Evolutionary conservation across 202 grass and related monocot species (phyloP).

Genomic region (Musa balbisiana): DNA sequence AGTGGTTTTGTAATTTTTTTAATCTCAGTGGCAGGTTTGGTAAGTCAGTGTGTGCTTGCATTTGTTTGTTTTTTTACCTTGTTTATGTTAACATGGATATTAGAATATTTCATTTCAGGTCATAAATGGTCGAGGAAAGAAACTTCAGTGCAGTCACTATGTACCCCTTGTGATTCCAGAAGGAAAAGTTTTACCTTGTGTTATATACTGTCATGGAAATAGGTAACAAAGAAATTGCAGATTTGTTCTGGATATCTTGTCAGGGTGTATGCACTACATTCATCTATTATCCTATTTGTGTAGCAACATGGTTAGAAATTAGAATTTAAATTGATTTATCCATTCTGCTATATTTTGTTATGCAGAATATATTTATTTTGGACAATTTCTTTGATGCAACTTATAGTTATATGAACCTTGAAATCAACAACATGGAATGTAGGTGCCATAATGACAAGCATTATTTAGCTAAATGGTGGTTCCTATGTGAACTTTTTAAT

Average conservation of each 20-base stretch:
- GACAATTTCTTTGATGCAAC: neutral
- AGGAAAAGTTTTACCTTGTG: slow-evolving; percentile 87
- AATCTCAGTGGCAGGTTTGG: neutral
- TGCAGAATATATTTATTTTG: neutral
- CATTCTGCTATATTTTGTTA: neutral
- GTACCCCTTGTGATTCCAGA: slow-evolving; percentile 68
- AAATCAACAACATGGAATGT: neutral
- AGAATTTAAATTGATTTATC: neutral
- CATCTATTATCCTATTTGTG: neutral
- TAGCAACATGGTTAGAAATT: neutral
- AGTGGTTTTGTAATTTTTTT: neutral
- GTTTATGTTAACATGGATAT: slow-evolving; percentile 23
- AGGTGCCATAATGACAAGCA: neutral
- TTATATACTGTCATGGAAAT: slow-evolving; percentile 98
- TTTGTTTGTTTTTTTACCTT: slow-evolving; percentile 5
- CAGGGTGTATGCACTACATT: neutral
- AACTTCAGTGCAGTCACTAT: slow-evolving; percentile 92
- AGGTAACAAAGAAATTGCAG: slow-evolving; percentile 38
- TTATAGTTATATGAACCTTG: neutral
- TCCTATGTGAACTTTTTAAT: neutral
- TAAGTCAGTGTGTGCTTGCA: neutral
- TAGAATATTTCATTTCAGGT: slow-evolving; percentile 38
- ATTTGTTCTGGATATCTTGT: neutral
- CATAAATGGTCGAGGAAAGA: slow-evolving; percentile 83
- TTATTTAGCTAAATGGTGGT: neutral